Conservation (phyloP, 1,284 basidiomycete species). For the Fomitopsis betulina region DNA sequence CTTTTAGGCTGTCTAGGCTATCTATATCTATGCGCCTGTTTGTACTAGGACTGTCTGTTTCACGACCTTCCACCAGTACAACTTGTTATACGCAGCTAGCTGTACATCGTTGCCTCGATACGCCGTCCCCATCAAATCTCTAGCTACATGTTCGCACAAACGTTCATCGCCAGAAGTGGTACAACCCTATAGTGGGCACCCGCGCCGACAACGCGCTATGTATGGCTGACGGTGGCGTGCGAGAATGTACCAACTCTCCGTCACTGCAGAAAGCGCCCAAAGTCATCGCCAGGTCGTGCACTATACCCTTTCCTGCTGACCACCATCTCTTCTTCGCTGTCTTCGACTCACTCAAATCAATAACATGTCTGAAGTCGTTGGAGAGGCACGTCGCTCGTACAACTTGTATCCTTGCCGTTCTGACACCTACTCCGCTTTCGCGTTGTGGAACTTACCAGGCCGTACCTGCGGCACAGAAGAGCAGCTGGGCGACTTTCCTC, state of each 20-base stretch:
- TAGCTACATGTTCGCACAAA: no score
- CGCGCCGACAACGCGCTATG: no score
- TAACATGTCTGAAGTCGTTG: conserved; percentile 12
- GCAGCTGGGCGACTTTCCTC: conserved; percentile 76
- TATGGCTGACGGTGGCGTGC: background rate
- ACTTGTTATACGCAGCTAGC: no score
- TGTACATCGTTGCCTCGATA: no score
- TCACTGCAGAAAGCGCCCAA: background rate
- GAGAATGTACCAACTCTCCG: background rate
- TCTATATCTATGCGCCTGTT: no score
- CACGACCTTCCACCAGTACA: no score
- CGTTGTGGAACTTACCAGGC: conserved; percentile 36
- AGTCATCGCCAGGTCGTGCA: background rate
- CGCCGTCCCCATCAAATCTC: no score
- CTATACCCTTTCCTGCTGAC: background rate
- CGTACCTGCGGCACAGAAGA: conserved; percentile 68
- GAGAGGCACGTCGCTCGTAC: conserved; percentile 10
- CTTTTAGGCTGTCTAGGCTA: no score
- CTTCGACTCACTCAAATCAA: background rate
- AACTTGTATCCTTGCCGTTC: conserved; percentile 1
- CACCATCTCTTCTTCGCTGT: background rate
- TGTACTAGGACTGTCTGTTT: no score
- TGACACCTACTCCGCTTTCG: background rate
- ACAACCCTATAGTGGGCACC: no score
- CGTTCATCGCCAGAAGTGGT: no score